Base-by-base conservation (phyloP, 2,329 filamentous ascomycete species). In the Aaosphaeria arxii region DNA sequence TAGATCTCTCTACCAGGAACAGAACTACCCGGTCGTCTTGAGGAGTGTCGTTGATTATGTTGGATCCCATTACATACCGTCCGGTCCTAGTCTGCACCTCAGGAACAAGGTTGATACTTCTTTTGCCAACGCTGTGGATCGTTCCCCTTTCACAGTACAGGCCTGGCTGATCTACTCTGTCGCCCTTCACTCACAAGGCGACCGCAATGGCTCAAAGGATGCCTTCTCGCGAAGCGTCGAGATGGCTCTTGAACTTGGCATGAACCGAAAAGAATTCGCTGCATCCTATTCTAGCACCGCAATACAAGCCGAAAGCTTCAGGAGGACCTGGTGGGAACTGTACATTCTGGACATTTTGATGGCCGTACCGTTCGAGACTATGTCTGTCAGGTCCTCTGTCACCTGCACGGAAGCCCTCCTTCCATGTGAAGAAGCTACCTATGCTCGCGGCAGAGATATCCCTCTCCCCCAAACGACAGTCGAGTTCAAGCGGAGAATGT, bases 271-370 rank as follows among this genome's bases (percentile, higher is more conserved):
- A 32, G 75, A 78, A 0, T 94, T 84, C 65, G 85, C 88, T 1
- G 69, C 75, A 4, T 75, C 88, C 59, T 84, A 85, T 11, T 74
- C 76, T 24, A 80, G 81, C 4, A 80, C 85, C 47, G 76, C 82
- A 0, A 74, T 89, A 1, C 64, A 89, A 3, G 87, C 90, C 63
- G 90, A 95, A 69, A 89, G 86, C 66, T 85, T 88, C 80, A 81
- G 89, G 7, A 79, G 91, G 44, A 95, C 89, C 1, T 95, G 90
- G 90, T 95, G 89, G 88, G 89, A 82, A 58, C 52, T 87, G 5
- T 91, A 86, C 61, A 78, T 89, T 11, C 79, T 89, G 5, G 89
- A 94, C 63, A 88, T 86, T 45, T 86, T 92, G 78, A 78, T 92
- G 51, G 88, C 88, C 4, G 82, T 95, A 54, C 87, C 86, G 54